These are phyloP conservation scores for Grosmannia huntii DNA, from an alignment of 2,329 filamentous ascomycete genomes.

Conservation along the genomic window DNA sequence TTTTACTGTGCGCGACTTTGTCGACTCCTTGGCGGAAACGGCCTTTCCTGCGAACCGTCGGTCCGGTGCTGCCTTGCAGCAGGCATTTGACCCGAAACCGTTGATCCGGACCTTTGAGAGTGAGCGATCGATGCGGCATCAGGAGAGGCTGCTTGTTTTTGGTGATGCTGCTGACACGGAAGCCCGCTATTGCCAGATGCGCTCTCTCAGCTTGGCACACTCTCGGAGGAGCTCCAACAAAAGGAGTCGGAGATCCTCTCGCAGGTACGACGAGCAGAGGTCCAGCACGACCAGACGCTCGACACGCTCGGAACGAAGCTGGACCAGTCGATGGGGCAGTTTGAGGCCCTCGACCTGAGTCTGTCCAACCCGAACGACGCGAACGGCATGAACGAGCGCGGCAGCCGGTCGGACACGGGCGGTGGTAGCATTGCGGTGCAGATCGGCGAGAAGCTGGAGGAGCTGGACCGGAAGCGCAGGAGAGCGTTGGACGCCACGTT, in stretches of 20 bases:
- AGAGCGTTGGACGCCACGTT: slow-evolving; percentile 89
- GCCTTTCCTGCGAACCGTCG: slow-evolving; percentile 69
- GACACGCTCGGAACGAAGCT: slow-evolving; percentile 80
- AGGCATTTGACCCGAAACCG: slow-evolving; percentile 84
- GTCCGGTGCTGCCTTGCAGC: slow-evolving; percentile 51
- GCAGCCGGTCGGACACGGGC: slow-evolving; percentile 33
- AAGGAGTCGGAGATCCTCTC: slow-evolving; percentile 84
- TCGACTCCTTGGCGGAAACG: slow-evolving; percentile 81
- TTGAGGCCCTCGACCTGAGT: slow-evolving; percentile 77
- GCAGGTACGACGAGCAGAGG: slow-evolving; percentile 80
- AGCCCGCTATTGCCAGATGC: slow-evolving; percentile 30
- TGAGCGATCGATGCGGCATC: slow-evolving; percentile 20
- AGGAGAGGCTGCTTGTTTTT: no score
- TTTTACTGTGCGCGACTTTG: slow-evolving; percentile 96
- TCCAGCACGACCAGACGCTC: slow-evolving; percentile 82
- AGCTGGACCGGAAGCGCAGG: slow-evolving; percentile 82
- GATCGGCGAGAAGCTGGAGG: slow-evolving; percentile 86
- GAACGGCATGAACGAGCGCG: slow-evolving; percentile 26
- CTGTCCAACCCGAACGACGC: slow-evolving; percentile 49
- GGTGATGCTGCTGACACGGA: not conserved
- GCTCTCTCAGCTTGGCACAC: slow-evolving; percentile 52
- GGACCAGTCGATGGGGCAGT: slow-evolving; percentile 82
- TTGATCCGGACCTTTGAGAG: slow-evolving; percentile 90
- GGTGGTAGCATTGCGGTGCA: slow-evolving; percentile 87
- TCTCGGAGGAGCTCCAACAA: slow-evolving; percentile 75